These are phyloP conservation scores for Aurantiochytrium sp. DNA, from an alignment of 108 stramenopile genomes.

Conservation along the genomic window DNA sequence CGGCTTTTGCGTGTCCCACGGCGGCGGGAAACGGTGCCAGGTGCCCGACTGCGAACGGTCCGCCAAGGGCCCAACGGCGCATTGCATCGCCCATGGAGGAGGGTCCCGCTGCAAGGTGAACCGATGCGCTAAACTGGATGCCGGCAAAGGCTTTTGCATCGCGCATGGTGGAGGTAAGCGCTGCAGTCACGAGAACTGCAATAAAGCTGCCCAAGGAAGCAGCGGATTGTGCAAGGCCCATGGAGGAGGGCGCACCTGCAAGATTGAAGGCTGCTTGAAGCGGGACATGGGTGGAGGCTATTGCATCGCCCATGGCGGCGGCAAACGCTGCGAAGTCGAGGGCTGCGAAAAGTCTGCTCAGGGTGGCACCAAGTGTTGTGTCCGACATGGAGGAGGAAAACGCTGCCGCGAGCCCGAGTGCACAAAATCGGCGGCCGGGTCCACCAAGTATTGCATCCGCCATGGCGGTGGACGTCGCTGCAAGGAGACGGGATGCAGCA, in stretches of 20 bases:
- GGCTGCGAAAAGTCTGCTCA: slow-evolving; percentile 92
- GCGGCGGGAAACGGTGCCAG: slow-evolving; percentile 75
- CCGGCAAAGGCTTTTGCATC: slow-evolving; percentile 92
- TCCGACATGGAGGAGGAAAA: slow-evolving; percentile 89
- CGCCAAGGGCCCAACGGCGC: slow-evolving; percentile 81
- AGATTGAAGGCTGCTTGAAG: slow-evolving; percentile 73
- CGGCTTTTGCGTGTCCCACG: slow-evolving; percentile 90
- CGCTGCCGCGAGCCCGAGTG: slow-evolving; percentile 76
- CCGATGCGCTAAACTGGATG: slow-evolving; percentile 75
- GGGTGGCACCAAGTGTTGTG: slow-evolving; percentile 84
- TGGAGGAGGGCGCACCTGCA: slow-evolving; percentile 89
- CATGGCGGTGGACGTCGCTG: slow-evolving; percentile 82
- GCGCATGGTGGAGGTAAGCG: slow-evolving; percentile 92
- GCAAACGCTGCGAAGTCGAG: slow-evolving; percentile 75
- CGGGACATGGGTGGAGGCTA: slow-evolving; percentile 89
- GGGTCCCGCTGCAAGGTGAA: slow-evolving; percentile 76
- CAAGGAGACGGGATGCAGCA: slow-evolving; percentile 30
- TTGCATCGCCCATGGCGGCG: slow-evolving; percentile 95
- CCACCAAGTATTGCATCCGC: slow-evolving; percentile 87
- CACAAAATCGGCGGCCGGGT: slow-evolving; percentile 84
- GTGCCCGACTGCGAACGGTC: slow-evolving; percentile 64
- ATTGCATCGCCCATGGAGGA: slow-evolving; percentile 95
- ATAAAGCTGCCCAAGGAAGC: slow-evolving; percentile 90
- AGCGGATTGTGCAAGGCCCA: slow-evolving; percentile 85
- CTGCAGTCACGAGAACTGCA: slow-evolving; percentile 76